A percentile compares a stretch with the other conserved stretches of the same genome.
phyloP scores from a whole-genome alignment of 2,329 filamentous ascomycete genomes.

The Alternaria gaisen region DNA sequence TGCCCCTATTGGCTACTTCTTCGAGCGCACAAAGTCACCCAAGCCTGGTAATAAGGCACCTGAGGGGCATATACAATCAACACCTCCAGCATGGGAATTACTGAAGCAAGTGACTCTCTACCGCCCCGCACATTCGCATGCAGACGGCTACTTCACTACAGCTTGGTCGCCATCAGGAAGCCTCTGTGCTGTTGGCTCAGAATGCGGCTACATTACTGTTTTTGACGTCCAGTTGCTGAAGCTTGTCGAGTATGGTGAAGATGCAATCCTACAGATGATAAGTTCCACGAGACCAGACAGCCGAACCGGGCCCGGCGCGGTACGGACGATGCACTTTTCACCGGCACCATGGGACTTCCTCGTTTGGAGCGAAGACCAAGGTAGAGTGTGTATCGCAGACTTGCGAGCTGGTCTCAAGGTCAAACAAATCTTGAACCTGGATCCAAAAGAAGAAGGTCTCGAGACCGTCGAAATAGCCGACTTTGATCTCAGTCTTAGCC shows the following conservation, averaged over 20 bases:
- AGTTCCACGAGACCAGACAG: constrained; percentile 76
- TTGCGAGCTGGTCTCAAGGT: constrained; percentile 71
- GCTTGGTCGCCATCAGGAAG: constrained; percentile 77
- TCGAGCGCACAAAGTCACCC: constrained; percentile 62
- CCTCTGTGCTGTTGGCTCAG: constrained; percentile 79
- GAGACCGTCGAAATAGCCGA: constrained; percentile 67
- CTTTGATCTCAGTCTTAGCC: constrained; percentile 45
- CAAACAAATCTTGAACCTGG: constrained; percentile 74
- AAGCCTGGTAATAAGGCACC: constrained; percentile 37
- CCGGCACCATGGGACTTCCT: constrained; percentile 89
- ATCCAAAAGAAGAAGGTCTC: constrained; percentile 64
- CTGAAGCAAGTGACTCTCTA: constrained; percentile 55
- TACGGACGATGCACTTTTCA: constrained; percentile 91
- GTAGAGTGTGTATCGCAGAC: constrained; percentile 77
- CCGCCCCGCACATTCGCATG: constrained; percentile 47
- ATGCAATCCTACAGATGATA: constrained; percentile 78
- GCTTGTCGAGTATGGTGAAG: constrained; percentile 55
- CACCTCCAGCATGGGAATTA: constrained; percentile 52
- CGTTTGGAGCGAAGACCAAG: constrained; percentile 92
- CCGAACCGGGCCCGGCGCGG: constrained; percentile 72
- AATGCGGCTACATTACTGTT: constrained; percentile 80
- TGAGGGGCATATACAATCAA: constrained; percentile 30
- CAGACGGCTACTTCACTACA: constrained; percentile 74
- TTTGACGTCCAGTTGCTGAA: constrained; percentile 67
- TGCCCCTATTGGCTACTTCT: constrained; percentile 85